phyloP scores from a whole-genome alignment of 2,329 filamentous ascomycete genomes.

The Cercospora sp. region DNA sequence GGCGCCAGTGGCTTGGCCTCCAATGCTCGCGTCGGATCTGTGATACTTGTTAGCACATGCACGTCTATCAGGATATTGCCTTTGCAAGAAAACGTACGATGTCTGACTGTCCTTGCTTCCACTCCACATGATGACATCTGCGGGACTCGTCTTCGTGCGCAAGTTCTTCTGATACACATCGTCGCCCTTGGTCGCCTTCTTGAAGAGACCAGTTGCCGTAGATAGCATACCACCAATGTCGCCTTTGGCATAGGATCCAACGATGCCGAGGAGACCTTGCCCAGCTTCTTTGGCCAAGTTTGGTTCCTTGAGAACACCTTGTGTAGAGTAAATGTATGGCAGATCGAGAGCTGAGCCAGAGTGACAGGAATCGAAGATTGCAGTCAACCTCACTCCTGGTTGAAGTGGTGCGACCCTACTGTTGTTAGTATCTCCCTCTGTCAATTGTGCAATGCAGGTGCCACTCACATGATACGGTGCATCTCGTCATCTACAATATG shows the following conservation, averaged over 20 bases:
- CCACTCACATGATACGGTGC: constrained; percentile 65
- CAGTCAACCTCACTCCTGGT: constrained; percentile 78
- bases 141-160: constrained; percentile 87
- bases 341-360: constrained; percentile 75
- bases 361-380: constrained; percentile 81
- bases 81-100: constrained; percentile 61
- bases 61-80: background rate
- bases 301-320: constrained; percentile 77
- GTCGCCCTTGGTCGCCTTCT: constrained; percentile 80
- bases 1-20: constrained; percentile 85
- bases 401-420: constrained; percentile 67
- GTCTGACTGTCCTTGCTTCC: constrained; percentile 96
- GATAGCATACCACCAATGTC: constrained; percentile 80
- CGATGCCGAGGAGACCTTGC: constrained; percentile 67
- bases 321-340: constrained; percentile 77
- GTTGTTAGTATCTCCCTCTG: constrained; percentile 21
- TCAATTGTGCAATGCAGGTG: background rate
- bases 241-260: constrained; percentile 77
- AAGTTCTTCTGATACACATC: constrained; percentile 76
- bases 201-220: constrained; percentile 80
- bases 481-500: constrained; percentile 84
- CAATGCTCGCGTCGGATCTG: constrained; percentile 87
- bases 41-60: constrained; percentile 22
- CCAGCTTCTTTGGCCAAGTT: constrained; percentile 79
- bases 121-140: constrained; percentile 97